Evolutionary conservation across 352 stramenopile species (phyloP), one percentile per base, ranked within the genome.

Genomic region (Phytopythium delawarense): DNA sequence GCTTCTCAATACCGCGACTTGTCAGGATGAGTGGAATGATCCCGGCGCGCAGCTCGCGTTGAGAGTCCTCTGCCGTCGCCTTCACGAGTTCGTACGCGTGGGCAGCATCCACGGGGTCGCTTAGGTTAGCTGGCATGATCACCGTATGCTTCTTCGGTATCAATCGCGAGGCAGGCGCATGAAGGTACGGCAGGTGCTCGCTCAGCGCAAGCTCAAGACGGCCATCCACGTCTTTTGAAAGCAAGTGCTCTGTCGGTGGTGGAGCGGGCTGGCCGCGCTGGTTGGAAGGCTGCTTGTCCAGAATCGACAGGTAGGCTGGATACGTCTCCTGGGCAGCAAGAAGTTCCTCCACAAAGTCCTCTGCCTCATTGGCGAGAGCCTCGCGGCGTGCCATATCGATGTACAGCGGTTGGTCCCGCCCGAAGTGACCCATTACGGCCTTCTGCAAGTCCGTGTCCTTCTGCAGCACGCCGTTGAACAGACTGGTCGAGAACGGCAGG

Each of bases 401-500:
- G 40, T 87, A 95, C 6, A 91, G 54, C 7, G 64, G 69, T 56
- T 98, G 91, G 55, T 98, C 92, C 57, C 84, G 72, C 2, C 82
- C 81, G 30, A 97, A 78, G 55, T 89, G 74, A 7, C 58, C 60
- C 81, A 96, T 94, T 52, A 97, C 75, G 3, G 85, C 70, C 37
- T 67, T 71, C 68, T 96, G 79, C 37, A 96, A 53, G 35, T 92
- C 78, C 20, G 91, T 53, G 46, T 84, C 72, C 16, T 72, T 80
- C 37, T 81, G 75, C 5, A 97, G 48, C 37, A 97, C 76, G 37
- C 91, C 91, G 63, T 98, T 98, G 42, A 98, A 91, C 9, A 92
- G 66, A 37, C 83, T 82, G 9, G 70, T 93, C 25, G 82, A 74
- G 20, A 94, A 63, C 25, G 80, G 83, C 34, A 97, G 37, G 54